Evolutionary conservation across 306 rosid species (phyloP), one percentile per base, ranked within the genome.

Genomic region (Malus asiatica): DNA sequence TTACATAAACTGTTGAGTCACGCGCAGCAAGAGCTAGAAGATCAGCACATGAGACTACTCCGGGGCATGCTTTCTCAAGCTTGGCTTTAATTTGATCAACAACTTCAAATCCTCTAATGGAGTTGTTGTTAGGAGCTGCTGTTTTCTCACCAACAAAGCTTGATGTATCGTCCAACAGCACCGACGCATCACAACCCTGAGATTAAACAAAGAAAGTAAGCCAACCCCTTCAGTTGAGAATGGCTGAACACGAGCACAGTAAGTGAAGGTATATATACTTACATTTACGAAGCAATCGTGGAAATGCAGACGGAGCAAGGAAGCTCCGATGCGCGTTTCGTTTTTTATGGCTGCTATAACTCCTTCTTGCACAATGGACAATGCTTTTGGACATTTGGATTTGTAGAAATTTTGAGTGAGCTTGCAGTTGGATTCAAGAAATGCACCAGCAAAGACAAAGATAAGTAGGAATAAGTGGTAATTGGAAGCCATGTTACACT

Each of bases 281-380:
- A 89, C 89, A 25, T 89, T 89, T 8, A 89, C 93, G 71, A 89
- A 89, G 81, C 93, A 87, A 46, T 89, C 93, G 8, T 89, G 91
- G 81, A 89, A 89, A 82, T 87, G 88, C 75, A 89, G 72, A 25
- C 90, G 81, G 63, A 89, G 93, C 46, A 89, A 64, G 45, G 91
- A 89, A 74, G 91, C 93, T 10, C 88, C 88, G 0, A 87, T 64
- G 20, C 91, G 89, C 20, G 83, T 55, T 78, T 87, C 90, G 0
- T 61, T 78, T 4, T 55, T 15, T 1, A 87, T 74, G 83, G 90
- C 88, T 67, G 77, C n/a, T 25, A 20, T 73, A 48, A 87, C 82
- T 75, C 80, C 87, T 23, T 63, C 51, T 60, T 82, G 53, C 25
- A 87, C 87, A 35, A 87, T 78, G 5, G 86, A 62, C 53, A 70